Evolutionary conservation across 2,329 filamentous ascomycete species (phyloP), one percentile per base, ranked within the genome.

Genomic region (Cytospora schulzeri): DNA sequence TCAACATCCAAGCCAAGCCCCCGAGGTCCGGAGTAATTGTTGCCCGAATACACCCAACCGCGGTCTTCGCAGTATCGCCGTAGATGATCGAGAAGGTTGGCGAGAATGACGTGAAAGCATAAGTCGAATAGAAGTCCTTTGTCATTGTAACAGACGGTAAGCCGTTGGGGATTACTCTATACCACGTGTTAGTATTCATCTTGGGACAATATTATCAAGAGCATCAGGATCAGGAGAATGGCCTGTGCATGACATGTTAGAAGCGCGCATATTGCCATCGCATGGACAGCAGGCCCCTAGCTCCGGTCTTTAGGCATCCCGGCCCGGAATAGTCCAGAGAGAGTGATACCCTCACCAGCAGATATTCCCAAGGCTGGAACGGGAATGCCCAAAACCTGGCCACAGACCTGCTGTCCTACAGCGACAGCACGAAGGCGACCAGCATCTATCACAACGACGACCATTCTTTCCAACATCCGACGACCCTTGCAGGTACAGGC

Each of bases 11-110:
- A n/a, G 85, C 83, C 41, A 96, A 78, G 12, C 77, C 74, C 7
- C 93, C 93, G 5, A 99, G 81, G 70, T 91, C 89, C 0, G 95
- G 95, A 0, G 94, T 97, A 64, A 97, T 84, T 64, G 86, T 86
- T n/a, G 91, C 85, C 31, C 90, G 90, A 38, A 97, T 81, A 73
- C 95, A 99, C 58, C 88, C 92, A 52, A 98, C 84, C 60, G 85
- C 79, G 17, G 87, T 87, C 19, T 80, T 83, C 2, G 74, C 78
- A 0, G 73, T 66, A 73, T 96, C 89, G 68, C 93, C 93, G 61
- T 93, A 91, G 65, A 90, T 85, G 64, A 98, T 84, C 63, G 86
- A 78, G 57, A 97, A 82, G 0, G 87, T 92, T 11, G 91, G 83
- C 8, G 88, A 83, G 68, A 98, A 88, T 1, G 93, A 94, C 1